Base-by-base conservation (phyloP, 2,329 filamentous ascomycete genomes). In the Hypoxylon rubiginosum region DNA sequence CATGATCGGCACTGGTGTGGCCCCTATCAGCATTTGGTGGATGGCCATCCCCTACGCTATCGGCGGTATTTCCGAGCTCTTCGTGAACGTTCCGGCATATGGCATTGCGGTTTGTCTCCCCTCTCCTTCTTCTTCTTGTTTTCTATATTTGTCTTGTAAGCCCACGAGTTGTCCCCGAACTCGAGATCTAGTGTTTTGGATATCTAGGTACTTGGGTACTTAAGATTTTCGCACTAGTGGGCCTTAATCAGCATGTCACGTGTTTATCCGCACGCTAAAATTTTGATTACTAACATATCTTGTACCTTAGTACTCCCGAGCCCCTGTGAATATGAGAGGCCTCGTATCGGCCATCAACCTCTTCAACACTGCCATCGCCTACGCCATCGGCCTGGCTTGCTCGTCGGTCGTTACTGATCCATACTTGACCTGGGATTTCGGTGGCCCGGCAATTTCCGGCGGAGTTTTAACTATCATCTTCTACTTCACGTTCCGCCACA, bases 1-100 rank as follows among this genome's bases (percentile, higher is more conserved):
- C 71, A 54, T 26, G 1, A 62, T 78, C 34, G 80, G 78, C 28
- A 70, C 64, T 1, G 78, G 79, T 43, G 80, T 82, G 9, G 80
- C 81, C 0, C 70, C 74, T 51, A 83, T 87, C 60, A 84, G 81
- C 45, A 83, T 85, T 49, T 87, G 90, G 79, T 89, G 84, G 76
- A 82, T 90, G 72, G 85, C 83, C 1, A 79, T 88, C 6, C 80
- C 82, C 5, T 87, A 84, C 68, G 84, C 87, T 5, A 74, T 80
- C 0, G 75, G 79, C 5, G 84, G 87, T 34, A 79, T 91, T 46
- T 80, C 81, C 2, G 81, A 82, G 56, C 79, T 92, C 19, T 84
- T 85, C 70, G 76, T 84, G 72, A 84, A 84, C 73, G 83, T 84
- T 2, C 82, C 82, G 0, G 84, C 83, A 1, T 85, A 82, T 72